These are phyloP conservation scores for Arthrobotrys conoides DNA, from an alignment of 2,329 filamentous ascomycete genomes.

Conservation along the genomic window DNA sequence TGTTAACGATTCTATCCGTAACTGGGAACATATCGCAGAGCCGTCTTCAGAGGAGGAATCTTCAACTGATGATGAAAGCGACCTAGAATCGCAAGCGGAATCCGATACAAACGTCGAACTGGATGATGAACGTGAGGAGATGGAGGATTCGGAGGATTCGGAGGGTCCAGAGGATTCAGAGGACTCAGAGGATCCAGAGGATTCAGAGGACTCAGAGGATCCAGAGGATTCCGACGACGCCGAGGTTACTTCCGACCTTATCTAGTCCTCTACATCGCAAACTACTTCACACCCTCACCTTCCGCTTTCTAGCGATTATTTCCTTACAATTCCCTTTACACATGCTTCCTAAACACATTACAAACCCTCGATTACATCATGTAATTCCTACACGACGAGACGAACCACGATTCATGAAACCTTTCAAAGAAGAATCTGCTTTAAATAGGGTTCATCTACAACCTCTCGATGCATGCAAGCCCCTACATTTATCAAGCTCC, in stretches of 20 bases:
- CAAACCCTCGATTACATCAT: neutral
- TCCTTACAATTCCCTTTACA: neutral
- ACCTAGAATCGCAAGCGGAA: neutral
- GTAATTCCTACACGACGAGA: constrained; percentile 1
- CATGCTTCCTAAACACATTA: neutral
- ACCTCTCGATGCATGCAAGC: neutral
- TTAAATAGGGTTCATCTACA: neutral
- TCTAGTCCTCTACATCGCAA: neutral
- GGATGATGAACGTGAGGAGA: neutral
- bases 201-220: no score
- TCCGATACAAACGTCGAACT: no score
- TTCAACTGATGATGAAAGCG: no score
- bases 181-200: no score
- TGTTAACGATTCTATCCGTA: neutral
- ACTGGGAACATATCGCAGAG: neutral
- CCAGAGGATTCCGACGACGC: neutral
- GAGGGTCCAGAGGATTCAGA: no score
- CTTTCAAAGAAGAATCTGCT: neutral
- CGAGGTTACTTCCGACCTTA: neutral
- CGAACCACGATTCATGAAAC: constrained; percentile 34
- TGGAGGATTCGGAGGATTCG: no score
- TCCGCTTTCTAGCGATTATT: neutral
- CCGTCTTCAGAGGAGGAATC: no score
- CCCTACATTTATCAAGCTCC: neutral
- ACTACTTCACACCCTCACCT: neutral